phyloP scores from a whole-genome alignment of 2,329 filamentous ascomycete species.

The Plenodomus lindquistii region DNA sequence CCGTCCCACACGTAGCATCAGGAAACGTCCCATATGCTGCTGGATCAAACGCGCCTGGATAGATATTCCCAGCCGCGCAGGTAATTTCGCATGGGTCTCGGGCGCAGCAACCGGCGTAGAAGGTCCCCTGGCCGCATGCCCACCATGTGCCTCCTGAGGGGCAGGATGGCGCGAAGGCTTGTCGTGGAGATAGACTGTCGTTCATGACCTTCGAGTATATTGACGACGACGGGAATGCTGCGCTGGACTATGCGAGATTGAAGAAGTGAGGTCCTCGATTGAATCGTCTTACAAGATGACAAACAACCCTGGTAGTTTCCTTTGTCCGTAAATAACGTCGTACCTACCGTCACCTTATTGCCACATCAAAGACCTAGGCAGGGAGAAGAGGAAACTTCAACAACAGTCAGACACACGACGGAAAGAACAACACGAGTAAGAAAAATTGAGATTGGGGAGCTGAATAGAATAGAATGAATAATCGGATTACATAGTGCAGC shows the following conservation, averaged over 20 bases:
- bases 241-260: too few species aligned
- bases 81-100: constrained; percentile 40
- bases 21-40: constrained; percentile 34
- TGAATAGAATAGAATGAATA: too few species aligned
- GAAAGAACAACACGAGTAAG: too few species aligned
- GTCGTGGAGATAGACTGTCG: constrained; percentile 6
- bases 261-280: not conserved
- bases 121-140: constrained; percentile 34
- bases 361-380: too few species aligned
- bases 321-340: not conserved
- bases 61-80: constrained; percentile 37
- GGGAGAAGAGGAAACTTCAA: too few species aligned
- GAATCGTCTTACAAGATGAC: not conserved
- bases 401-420: too few species aligned
- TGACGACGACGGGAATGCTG: too few species aligned
- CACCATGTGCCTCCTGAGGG: constrained; percentile 42
- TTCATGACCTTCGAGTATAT: too few species aligned
- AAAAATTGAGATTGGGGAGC: too few species aligned
- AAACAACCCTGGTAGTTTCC: not conserved
- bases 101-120: constrained; percentile 46
- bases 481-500: too few species aligned
- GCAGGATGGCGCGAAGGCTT: constrained; percentile 37
- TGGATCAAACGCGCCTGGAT: constrained; percentile 39
- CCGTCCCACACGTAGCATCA: constrained; percentile 32
- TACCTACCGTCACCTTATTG: too few species aligned